These are phyloP conservation scores for Tylopilus vinaceipallidus DNA, from an alignment of 768 basidiomycete species.

Conservation along the genomic window DNA sequence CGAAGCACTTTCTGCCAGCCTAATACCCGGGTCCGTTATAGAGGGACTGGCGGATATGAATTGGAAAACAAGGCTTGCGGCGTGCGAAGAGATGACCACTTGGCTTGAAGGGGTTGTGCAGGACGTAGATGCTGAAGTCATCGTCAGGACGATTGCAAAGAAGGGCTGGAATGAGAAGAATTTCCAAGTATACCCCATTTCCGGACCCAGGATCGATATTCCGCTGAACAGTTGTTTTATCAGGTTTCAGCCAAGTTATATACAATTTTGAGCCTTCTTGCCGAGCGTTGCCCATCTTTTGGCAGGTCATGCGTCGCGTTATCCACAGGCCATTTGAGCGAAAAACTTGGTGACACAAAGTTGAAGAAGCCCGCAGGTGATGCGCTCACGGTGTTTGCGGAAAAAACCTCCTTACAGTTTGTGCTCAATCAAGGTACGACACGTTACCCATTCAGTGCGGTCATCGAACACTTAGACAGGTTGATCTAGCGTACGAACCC, in stretches of 20 bases:
- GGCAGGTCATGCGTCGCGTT: conserved; percentile 82
- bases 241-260: conserved; percentile 93
- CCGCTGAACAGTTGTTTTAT: conserved; percentile 7
- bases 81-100: conserved; percentile 76
- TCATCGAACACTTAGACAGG: conserved; percentile 17
- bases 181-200: conserved; percentile 67
- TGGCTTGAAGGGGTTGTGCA: conserved; percentile 77
- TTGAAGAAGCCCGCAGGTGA: conserved; percentile 96
- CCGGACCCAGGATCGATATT: neutral
- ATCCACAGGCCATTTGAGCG: conserved; percentile 75
- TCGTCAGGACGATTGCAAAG: conserved; percentile 85
- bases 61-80: conserved; percentile 91
- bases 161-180: conserved; percentile 99
- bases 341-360: conserved; percentile 96
- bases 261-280: conserved; percentile 67
- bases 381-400: conserved; percentile 75
- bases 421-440: conserved; percentile 84
- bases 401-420: conserved; percentile 93
- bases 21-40: conserved; percentile 69
- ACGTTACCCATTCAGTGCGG: conserved; percentile 4
- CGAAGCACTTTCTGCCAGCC: conserved; percentile 68
- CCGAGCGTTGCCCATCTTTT: conserved; percentile 79
- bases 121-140: conserved; percentile 79
- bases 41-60: conserved; percentile 80
- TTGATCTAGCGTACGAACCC: conserved; percentile 78